A percentile compares a stretch with the other conserved stretches of the same genome.
Evolutionary conservation across 2,329 filamentous ascomycete genomes (phyloP).

Genomic region (Ophiostoma sp.): DNA sequence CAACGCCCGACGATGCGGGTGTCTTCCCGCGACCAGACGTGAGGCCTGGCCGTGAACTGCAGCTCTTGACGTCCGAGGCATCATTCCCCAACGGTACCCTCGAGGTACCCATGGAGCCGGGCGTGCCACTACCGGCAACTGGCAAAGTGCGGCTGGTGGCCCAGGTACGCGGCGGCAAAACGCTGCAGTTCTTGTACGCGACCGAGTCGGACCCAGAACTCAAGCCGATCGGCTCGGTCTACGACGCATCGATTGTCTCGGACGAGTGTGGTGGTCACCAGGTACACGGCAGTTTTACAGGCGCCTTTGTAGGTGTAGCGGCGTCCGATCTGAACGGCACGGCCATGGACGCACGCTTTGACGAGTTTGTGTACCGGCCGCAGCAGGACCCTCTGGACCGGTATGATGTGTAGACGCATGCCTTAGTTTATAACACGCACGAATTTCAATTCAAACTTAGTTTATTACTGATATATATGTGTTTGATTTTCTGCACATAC

Average conservation of each 20-base stretch:
- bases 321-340: conserved; percentile 58
- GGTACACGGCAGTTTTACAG: conserved; percentile 63
- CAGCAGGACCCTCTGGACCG: conserved; percentile 49
- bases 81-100: conserved; percentile 57
- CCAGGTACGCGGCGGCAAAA: conserved; percentile 52
- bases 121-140: conserved; percentile 52
- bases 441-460: not conserved
- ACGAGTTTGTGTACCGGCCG: conserved; percentile 54
- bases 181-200: conserved; percentile 59
- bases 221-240: conserved; percentile 54
- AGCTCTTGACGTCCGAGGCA: conserved; percentile 57
- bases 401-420: conserved; percentile 42
- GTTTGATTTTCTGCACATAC: not conserved
- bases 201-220: conserved; percentile 43
- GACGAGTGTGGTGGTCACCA: conserved; percentile 65
- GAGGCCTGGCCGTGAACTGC: conserved; percentile 55
- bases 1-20: not conserved
- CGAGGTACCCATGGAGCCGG: conserved; percentile 42
- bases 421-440: too few species aligned
- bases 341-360: conserved; percentile 49
- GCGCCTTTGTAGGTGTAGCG: conserved; percentile 59
- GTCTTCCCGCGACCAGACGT: conserved; percentile 34
- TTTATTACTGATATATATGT: not conserved
- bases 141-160: conserved; percentile 57
- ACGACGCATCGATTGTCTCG: conserved; percentile 59